Percentiles rank a stretch among this genome's conserved stretches.
These are phyloP conservation scores for Boletellus emodensis DNA, from an alignment of 768 basidiomycete genomes.

Conservation along the genomic window DNA sequence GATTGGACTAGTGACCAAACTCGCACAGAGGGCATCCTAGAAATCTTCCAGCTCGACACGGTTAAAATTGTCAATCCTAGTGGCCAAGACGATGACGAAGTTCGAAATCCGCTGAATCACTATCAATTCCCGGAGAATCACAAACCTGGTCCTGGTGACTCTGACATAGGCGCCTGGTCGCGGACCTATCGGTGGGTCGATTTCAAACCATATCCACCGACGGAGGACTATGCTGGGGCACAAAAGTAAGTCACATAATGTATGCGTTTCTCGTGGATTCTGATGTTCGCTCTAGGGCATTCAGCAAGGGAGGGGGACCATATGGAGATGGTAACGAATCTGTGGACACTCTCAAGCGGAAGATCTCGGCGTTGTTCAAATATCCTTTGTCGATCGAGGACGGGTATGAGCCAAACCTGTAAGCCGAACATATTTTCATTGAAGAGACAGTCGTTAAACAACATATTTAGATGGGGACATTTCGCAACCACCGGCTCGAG, in stretches of 20 bases:
- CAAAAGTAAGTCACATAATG: conserved; percentile 3
- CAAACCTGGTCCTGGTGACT: neutral
- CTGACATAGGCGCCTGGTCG: neutral
- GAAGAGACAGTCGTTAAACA: too few relatives aligned
- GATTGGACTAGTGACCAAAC: neutral
- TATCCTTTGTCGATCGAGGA: conserved; percentile 12
- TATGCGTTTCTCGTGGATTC: neutral
- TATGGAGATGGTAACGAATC: neutral
- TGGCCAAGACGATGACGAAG: neutral
- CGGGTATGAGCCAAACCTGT: conserved; percentile 17
- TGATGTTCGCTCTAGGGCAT: conserved; percentile 1
- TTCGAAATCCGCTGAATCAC: neutral
- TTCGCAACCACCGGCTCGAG: too few relatives aligned
- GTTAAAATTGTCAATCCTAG: neutral
- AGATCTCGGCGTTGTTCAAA: conserved; percentile 11
- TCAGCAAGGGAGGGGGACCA: too few relatives aligned
- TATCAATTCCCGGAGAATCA: neutral
- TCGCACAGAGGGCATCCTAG: neutral
- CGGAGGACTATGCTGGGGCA: conserved; percentile 12
- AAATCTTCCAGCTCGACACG: neutral
- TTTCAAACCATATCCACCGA: neutral
- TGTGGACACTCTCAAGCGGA: conserved; percentile 13
- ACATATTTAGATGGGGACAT: too few relatives aligned
- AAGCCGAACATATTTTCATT: neutral
- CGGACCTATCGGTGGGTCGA: conserved; percentile 17